Base-by-base conservation (phyloP, 768 basidiomycete genomes). In the Mycena alexandri region DNA sequence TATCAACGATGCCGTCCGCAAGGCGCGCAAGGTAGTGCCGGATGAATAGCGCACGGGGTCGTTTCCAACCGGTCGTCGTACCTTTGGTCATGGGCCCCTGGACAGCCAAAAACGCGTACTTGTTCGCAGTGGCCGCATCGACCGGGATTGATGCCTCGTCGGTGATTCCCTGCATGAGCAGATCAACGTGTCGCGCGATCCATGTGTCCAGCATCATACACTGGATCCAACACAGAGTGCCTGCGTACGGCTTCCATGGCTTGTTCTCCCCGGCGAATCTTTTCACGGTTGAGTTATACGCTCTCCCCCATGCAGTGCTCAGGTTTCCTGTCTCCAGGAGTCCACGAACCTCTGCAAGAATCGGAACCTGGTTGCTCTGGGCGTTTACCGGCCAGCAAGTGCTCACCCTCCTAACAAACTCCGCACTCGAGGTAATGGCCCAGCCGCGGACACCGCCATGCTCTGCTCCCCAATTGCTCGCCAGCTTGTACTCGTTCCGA, bases 131-230 rank as follows among this genome's bases (percentile, higher is more conserved):
- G 7, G 1, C 22, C 8, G 10, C 19, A 38, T 71, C 72, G 1
- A 65, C 68, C 16, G 72, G 72, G 46, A 73, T 54, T 1, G 65
- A 16, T 3, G 66, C 51, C 25, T 73, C 71, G 2, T 55, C 65
- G 11, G 44, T 50, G 22, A 10, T 47, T 5, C 50, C 53, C 34
- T 47, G 53, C 25, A 69, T 67, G 17, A 74, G 53, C 17, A 67
- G 46, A 55, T 74, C 73, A 1, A 71, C 61, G 8, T 42, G 61
- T 6, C 65, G 53, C 2, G 66, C 73, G 21, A 74, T 71, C 72
- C 72, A 74, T 3, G 70, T 70, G 51, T 74, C 73, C 19, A 74
- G 65, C 61, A 74, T 51, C 63, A 61, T 67, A n/a, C 61, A 47
- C 43, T 74, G 72, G 33, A 72, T 48, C 72, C 72, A 74, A 11